A percentile compares a stretch with the other conserved stretches of the same genome.
These are phyloP conservation scores for Fonsecaea pedrosoi DNA, from an alignment of 2,329 filamentous ascomycete genomes.

Conservation along the genomic window DNA sequence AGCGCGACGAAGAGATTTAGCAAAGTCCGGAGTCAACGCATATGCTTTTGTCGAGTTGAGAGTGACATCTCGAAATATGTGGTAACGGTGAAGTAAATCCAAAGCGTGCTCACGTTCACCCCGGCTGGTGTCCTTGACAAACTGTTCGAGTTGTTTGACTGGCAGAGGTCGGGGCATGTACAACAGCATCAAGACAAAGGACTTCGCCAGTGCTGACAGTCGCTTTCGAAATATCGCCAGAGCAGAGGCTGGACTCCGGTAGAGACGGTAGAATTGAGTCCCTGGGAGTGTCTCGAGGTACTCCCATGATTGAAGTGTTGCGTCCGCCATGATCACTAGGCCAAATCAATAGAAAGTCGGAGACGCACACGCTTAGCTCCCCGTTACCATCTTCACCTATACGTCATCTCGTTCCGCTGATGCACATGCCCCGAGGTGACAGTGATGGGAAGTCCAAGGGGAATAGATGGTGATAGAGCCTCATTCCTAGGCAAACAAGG, in stretches of 20 bases:
- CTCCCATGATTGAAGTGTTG: conserved; percentile 70
- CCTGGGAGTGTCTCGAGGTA: conserved; percentile 92
- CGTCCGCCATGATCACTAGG: conserved; percentile 30
- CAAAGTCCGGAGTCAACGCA: conserved; percentile 80
- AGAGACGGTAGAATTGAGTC: conserved; percentile 87
- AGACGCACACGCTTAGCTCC: background rate
- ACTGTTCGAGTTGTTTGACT: conserved; percentile 80
- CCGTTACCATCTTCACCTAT: background rate
- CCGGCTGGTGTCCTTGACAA: conserved; percentile 75
- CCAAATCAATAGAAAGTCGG: background rate
- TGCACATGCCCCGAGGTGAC: background rate
- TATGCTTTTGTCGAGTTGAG: conserved; percentile 71
- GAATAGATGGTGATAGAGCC: background rate
- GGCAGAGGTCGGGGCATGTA: conserved; percentile 84
- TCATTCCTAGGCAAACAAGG: background rate
- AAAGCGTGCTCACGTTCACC: conserved; percentile 83
- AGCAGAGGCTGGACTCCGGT: conserved; percentile 93
- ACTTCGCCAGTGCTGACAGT: conserved; percentile 93
- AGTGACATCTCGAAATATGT: conserved; percentile 75
- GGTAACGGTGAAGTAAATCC: conserved; percentile 79
- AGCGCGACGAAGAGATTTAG: conserved; percentile 79
- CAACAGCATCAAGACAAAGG: conserved; percentile 91
- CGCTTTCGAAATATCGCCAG: conserved; percentile 97
- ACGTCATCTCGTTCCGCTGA: background rate
- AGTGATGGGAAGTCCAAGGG: background rate